Percentiles rank a stretch among this genome's conserved stretches.
Conservation (phyloP, 352 stramenopile genomes). For the Globisporangium barbulae region DNA sequence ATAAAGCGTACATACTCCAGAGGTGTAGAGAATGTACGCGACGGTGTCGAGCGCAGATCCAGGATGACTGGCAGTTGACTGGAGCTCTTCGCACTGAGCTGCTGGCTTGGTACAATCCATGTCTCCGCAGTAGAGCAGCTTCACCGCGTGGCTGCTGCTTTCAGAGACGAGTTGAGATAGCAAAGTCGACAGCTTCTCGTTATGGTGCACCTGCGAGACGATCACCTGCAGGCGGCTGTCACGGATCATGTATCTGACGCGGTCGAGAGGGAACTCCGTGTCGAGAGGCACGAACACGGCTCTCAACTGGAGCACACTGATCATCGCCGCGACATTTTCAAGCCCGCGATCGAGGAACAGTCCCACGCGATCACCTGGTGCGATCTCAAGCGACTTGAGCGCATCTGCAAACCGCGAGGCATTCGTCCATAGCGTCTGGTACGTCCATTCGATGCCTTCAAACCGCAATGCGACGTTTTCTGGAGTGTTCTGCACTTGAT, state of each 20-base stretch:
- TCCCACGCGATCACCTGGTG: background rate
- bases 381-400: background rate
- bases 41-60: background rate
- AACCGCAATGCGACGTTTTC: background rate
- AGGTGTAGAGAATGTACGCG: slow-evolving; percentile 10
- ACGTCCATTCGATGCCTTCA: slow-evolving; percentile 1
- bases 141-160: background rate
- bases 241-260: background rate
- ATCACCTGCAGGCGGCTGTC: slow-evolving; percentile 2
- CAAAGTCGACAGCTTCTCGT: background rate
- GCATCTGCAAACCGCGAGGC: background rate
- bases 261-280: background rate
- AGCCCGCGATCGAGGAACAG: background rate
- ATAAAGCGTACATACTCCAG: background rate
- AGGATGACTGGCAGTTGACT: background rate
- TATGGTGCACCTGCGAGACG: background rate
- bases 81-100: background rate
- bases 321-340: background rate
- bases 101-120: background rate
- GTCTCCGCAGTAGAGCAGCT: background rate
- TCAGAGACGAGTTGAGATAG: background rate
- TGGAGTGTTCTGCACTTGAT: background rate
- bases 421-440: background rate
- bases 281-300: slow-evolving; percentile 1
- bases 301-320: background rate